Evolutionary conservation across 2,329 filamentous ascomycete species (phyloP), one percentile per base, ranked within the genome.

Genomic region (Waltergamsia citrina): DNA sequence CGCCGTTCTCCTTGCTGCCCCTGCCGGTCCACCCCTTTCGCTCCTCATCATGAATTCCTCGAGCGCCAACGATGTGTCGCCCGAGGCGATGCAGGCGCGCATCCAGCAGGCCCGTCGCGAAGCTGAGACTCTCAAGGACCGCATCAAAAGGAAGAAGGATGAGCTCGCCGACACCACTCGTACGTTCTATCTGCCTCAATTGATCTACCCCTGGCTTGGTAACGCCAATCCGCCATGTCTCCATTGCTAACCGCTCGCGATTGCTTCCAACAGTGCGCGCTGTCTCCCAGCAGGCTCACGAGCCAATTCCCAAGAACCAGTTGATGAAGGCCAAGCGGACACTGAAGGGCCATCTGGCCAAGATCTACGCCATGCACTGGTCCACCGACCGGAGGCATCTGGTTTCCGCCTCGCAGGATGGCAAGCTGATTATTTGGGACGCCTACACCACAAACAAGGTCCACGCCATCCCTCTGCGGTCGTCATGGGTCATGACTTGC

Each of bases 311-410:
- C 44, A 83, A 84, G 62, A 92, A 93, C 62, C 74, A 78, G 57
- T 75, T 90, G 56, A 96, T 98, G 92, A 94, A 92, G 73, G 85
- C 90, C 44, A 92, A 94, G 69, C 84, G 87, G 52, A 95, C 88
- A 33, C 73, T 98, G 47, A 96, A 96, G 69, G 92, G 92, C 46
- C 92, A 98, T 72, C 68, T 98, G 47, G 92, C 92, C 51, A 98
- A 98, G 69, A 98, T 98, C 53, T 98, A 98, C 63, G 92, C 92
- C 51, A 98, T 98, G 92, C 92, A 98, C 70, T 98, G 92, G 92
- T 96, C 92, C 22, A 98, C 92, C 44, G 92, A 98, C 65, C 80
- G 92, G 55, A 81, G 92, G 62, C 92, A 96, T 63, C 78, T 96
- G 41, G 92, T 98, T 34, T 96, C 92, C 10, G 92, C 92, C 43